Percentiles rank a stretch among this genome's conserved stretches.
Evolutionary conservation across 2,329 filamentous ascomycete species (phyloP).

Genomic region (Ascomycota sp.): DNA sequence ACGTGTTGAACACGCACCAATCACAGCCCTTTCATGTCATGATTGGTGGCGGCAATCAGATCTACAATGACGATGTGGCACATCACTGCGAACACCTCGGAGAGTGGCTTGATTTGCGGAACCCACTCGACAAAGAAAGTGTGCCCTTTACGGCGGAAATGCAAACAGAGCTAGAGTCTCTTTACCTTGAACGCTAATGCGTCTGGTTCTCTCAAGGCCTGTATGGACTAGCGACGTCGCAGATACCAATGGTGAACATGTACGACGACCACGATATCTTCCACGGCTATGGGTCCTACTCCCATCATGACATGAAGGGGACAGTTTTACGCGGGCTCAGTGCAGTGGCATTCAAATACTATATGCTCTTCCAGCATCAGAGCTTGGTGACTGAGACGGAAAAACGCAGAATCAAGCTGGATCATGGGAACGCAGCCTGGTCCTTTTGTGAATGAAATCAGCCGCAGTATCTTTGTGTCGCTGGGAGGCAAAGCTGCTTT

Average conservation of each 20-base stretch:
- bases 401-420: slow-evolving; percentile 79
- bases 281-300: slow-evolving; percentile 83
- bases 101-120: slow-evolving; percentile 67
- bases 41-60: slow-evolving; percentile 91
- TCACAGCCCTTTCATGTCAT: slow-evolving; percentile 90
- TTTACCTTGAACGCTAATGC: slow-evolving; percentile 74
- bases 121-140: slow-evolving; percentile 59
- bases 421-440: slow-evolving; percentile 59
- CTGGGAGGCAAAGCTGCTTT: slow-evolving; percentile 64
- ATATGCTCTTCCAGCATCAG: slow-evolving; percentile 96
- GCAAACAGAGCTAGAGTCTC: slow-evolving; percentile 72
- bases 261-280: slow-evolving; percentile 92
- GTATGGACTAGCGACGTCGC: slow-evolving; percentile 77
- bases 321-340: slow-evolving; percentile 81
- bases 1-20: slow-evolving; percentile 84
- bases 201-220: slow-evolving; percentile 95
- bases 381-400: slow-evolving; percentile 62
- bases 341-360: slow-evolving; percentile 91
- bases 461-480: slow-evolving; percentile 69
- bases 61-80: slow-evolving; percentile 81
- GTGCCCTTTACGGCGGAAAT: slow-evolving; percentile 61
- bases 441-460: slow-evolving; percentile 75
- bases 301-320: slow-evolving; percentile 75
- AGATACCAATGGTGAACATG: slow-evolving; percentile 97
- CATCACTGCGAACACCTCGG: slow-evolving; percentile 56